Base-by-base conservation (phyloP, 1,284 basidiomycete genomes). In the Marasmius fiardii region DNA sequence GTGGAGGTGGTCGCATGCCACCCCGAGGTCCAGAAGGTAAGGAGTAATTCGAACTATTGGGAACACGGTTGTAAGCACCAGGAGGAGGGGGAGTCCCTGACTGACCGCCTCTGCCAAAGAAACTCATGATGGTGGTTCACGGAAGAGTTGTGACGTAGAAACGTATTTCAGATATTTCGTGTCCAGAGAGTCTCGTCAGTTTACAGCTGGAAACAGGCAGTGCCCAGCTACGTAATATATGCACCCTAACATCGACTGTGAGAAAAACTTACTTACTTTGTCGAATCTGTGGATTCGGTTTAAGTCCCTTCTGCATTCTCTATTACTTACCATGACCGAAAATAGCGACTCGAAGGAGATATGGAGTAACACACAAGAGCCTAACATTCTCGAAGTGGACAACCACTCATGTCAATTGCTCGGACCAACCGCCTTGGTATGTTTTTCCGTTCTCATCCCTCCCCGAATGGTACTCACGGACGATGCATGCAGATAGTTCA, bases 361-460 rank as follows among this genome's bases (percentile, higher is more conserved):
- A 12, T 23, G 20, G 43, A 44, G 21, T 23, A 20, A 44, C 20
- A 44, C 7, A 23, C 4, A 44, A 44, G 20, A 20, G 4, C 43
- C 65, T 54, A 68, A 70, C 23, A 71, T 76, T 57, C 77, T 82
- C 39, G 75, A 74, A 51, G 73, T 86, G 24, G 85, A 87, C 71
- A 73, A 75, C 44, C 77, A 66, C 49, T 86, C 83, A 65, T 88
- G 86, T 68, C 74, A 78, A 60, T 75, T 88, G 2, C 71, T 88
- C 4, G 86, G 86, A 2, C 85, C 85, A 39, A 87, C 83, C 20
- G 86, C 85, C 12, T 71, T 88, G 62, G 86, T 86, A 64, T 66
- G 78, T 67, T n/a, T 35, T 20, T 21, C 16, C 18, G 11, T 20
- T 20, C 21, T 35, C 28, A 31, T 45, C 23, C 23, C n/a, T 50